Evolutionary conservation across 1,139 yeast species (phyloP).

Genomic region (Blastobotrys apis): DNA sequence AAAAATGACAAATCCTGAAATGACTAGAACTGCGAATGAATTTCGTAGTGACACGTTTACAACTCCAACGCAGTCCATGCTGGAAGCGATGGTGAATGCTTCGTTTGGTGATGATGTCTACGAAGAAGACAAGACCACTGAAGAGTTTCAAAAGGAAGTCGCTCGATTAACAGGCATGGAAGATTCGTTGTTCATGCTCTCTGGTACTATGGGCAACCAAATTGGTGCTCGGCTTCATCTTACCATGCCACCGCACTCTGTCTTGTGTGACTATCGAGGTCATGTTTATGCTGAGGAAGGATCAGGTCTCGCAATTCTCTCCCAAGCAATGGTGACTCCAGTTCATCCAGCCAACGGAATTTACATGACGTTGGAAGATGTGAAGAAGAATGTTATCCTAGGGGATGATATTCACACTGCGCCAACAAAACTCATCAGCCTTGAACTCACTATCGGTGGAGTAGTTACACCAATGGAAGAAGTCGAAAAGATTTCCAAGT

Average conservation of each 20-base stretch:
- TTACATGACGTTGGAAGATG: slow-evolving; percentile 73
- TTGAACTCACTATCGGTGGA: slow-evolving; percentile 85
- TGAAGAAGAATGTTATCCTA: slow-evolving; percentile 56
- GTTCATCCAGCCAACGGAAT: slow-evolving; percentile 68
- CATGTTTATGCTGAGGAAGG: slow-evolving; percentile 82
- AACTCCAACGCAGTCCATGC: slow-evolving; percentile 78
- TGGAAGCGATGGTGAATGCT: slow-evolving; percentile 54
- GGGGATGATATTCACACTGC: slow-evolving; percentile 83
- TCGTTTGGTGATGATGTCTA: slow-evolving; percentile 83
- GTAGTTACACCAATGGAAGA: slow-evolving; percentile 77
- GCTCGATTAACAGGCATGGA: slow-evolving; percentile 71
- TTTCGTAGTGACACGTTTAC: slow-evolving; percentile 67
- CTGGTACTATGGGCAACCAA: slow-evolving; percentile 88
- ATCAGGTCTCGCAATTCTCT: slow-evolving; percentile 82
- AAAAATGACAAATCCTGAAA: too few species aligned
- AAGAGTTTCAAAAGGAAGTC: slow-evolving; percentile 58
- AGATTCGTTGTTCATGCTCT: slow-evolving; percentile 75
- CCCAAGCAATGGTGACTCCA: slow-evolving; percentile 86
- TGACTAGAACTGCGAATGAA: slow-evolving; percentile 12
- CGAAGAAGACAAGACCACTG: slow-evolving; percentile 70
- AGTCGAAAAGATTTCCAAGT: slow-evolving; percentile 60
- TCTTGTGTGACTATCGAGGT: slow-evolving; percentile 76
- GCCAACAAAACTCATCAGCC: slow-evolving; percentile 76
- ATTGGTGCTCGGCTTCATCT: slow-evolving; percentile 73
- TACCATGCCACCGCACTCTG: slow-evolving; percentile 75